A percentile compares a stretch with the other conserved stretches of the same genome.
Evolutionary conservation across 179 eudicot species (phyloP).

Genomic region (Vitellaria paradoxa): DNA sequence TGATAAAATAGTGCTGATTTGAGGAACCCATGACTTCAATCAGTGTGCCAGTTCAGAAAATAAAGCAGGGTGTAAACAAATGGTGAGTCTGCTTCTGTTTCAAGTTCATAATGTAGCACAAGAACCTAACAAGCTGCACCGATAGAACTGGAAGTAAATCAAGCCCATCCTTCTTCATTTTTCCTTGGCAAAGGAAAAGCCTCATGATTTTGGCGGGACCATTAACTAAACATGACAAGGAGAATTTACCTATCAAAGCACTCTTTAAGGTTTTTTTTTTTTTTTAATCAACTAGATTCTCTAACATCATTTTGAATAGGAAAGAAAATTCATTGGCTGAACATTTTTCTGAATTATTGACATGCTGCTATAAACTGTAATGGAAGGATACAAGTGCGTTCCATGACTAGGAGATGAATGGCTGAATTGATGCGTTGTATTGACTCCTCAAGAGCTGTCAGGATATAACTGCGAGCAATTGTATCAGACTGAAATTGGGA

Average conservation of each 20-base stretch:
- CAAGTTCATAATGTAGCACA: neutral
- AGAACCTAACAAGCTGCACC: neutral
- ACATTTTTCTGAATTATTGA: neutral
- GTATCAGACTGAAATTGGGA: constrained; percentile 84
- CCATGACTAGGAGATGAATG: constrained; percentile 58
- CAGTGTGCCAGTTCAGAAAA: neutral
- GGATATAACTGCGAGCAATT: constrained; percentile 88
- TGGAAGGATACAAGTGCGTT: constrained; percentile 91
- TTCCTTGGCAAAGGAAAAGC: neutral
- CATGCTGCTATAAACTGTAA: constrained; percentile 3
- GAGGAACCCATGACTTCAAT: neutral
- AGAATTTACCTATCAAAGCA: neutral
- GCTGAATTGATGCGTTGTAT: constrained; percentile 81
- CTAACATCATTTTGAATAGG: neutral
- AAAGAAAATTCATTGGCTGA: neutral
- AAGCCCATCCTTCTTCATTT: too few species aligned
- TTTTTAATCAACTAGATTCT: neutral
- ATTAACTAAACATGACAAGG: constrained; percentile 3
- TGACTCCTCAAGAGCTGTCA: constrained; percentile 91
- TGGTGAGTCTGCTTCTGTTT: neutral
- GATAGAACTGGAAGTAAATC: neutral
- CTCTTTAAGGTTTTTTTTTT: too few species aligned
- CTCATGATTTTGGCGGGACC: neutral
- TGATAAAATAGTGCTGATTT: neutral
- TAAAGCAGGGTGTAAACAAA: neutral